Base-by-base conservation (phyloP, 2,329 filamentous ascomycete genomes). In the Drechslera avenae region DNA sequence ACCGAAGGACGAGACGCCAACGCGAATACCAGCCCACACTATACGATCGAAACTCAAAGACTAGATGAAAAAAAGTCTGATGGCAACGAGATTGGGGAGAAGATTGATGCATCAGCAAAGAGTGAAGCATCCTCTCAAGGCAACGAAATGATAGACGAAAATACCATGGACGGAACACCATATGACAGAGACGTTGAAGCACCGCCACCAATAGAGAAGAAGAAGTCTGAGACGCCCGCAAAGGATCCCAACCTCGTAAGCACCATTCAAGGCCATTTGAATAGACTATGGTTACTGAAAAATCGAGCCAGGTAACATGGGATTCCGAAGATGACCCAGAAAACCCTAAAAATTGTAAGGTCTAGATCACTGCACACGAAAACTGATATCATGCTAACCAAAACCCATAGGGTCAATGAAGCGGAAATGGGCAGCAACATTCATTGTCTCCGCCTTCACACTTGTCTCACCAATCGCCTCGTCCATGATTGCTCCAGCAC, bases 371-470 rank as follows among this genome's bases (percentile, higher is more conserved):
- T n/a, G n/a, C n/a, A n/a, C n/a, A n/a, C n/a, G n/a, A n/a, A n/a
- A n/a, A n/a, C n/a, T n/a, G n/a, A n/a, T n/a, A n/a, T n/a, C n/a
- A n/a, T 32, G 14, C 40, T 36, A 33, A 53, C 28, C 3, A 33
- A 34, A 19, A 23, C 2, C 9, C 26, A 12, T 26, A 51, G 49
- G 49, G 57, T 54, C 57, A 12, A 71, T 71, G 50, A 68, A 66
- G 46, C 64, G 71, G 23, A 78, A 78, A 60, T 79, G 77, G 77
- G 63, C 72, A 17, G 75, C 73, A 1, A 78, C 76, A 0, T 56
- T 77, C 32, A 73, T 78, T 23, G 75, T 80, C 2, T 77, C 71
- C 1, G 28, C 78, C 23, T 76, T 75, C 50, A 75, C 73, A 0
- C 68, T 76, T 34, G 63, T 75, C 16, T 73, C 73, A 6, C 73